These are phyloP conservation scores for Fusarium oligoseptatum DNA, from an alignment of 2,329 filamentous ascomycete genomes.

Conservation along the genomic window DNA sequence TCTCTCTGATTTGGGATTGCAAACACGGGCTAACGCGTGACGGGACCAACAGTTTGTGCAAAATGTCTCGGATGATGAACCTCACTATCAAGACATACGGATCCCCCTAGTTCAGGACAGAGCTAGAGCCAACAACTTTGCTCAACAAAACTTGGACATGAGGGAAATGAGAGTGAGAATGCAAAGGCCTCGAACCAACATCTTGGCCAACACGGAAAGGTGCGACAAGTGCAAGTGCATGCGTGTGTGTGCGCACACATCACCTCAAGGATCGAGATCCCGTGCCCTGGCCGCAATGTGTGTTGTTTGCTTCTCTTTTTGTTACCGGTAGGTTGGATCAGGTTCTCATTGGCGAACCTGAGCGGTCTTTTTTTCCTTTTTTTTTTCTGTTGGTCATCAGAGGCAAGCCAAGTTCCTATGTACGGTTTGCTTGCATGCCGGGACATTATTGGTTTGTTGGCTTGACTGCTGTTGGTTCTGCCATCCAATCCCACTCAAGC, in stretches of 20 bases:
- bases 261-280: constrained; percentile 15
- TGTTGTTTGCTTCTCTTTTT: constrained; percentile 26
- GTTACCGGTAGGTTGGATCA: constrained; percentile 17
- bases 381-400: constrained; percentile 8
- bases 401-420: constrained; percentile 20
- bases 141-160: background rate
- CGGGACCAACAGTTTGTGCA: background rate
- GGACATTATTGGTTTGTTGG: constrained; percentile 32
- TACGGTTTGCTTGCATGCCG: constrained; percentile 16
- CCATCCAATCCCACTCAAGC: constrained; percentile 11
- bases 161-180: background rate
- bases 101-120: background rate
- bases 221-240: constrained; percentile 1
- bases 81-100: background rate
- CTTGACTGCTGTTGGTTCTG: background rate
- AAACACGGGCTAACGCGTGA: background rate
- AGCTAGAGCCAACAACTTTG: constrained; percentile 3
- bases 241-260: background rate
- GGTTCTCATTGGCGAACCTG: constrained; percentile 8
- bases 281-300: constrained; percentile 2
- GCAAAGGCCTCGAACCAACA: constrained; percentile 4
- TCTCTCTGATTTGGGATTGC: background rate
- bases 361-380: background rate
- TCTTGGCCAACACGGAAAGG: background rate
- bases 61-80: constrained; percentile 11